phyloP scores from a whole-genome alignment of 1,284 basidiomycete genomes.

The Irpex sp. region DNA sequence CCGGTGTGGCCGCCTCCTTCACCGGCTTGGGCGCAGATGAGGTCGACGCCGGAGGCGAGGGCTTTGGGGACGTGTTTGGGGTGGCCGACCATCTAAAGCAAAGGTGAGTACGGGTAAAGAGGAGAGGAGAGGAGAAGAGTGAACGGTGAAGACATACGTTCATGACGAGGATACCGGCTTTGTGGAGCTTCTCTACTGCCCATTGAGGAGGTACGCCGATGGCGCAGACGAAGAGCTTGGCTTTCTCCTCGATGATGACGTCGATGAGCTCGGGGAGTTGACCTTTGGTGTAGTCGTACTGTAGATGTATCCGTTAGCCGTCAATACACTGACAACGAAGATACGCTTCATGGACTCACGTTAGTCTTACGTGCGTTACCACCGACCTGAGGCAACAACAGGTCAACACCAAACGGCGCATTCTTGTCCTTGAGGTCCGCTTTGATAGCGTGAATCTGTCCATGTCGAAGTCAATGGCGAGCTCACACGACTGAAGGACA shows the following conservation, averaged over 20 bases:
- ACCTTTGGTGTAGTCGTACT: slow-evolving; percentile 80
- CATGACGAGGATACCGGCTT: slow-evolving; percentile 77
- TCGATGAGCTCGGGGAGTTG: slow-evolving; percentile 71
- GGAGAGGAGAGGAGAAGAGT: neutral
- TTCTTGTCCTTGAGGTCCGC: slow-evolving; percentile 59
- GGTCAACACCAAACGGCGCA: slow-evolving; percentile 81
- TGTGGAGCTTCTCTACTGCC: slow-evolving; percentile 74
- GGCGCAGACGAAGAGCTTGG: slow-evolving; percentile 80
- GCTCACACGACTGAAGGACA: neutral
- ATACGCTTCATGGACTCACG: slow-evolving; percentile 37
- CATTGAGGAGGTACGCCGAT: slow-evolving; percentile 77
- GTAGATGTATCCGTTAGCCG: neutral
- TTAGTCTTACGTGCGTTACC: slow-evolving; percentile 81
- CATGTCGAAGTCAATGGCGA: neutral
- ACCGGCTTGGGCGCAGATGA: slow-evolving; percentile 84
- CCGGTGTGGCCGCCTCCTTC: slow-evolving; percentile 84
- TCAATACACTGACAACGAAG: neutral
- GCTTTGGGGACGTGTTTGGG: slow-evolving; percentile 83
- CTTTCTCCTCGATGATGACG: slow-evolving; percentile 82
- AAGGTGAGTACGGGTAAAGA: neutral
- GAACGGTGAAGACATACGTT: slow-evolving; percentile 39
- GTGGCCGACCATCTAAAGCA: slow-evolving; percentile 74
- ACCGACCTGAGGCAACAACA: slow-evolving; percentile 77
- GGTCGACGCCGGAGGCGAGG: slow-evolving; percentile 73
- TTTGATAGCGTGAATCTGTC: slow-evolving; percentile 71